Evolutionary conservation across 2,329 filamentous ascomycete genomes (phyloP), one percentile per base, ranked within the genome.

Genomic region (Aspergillus uvarum): DNA sequence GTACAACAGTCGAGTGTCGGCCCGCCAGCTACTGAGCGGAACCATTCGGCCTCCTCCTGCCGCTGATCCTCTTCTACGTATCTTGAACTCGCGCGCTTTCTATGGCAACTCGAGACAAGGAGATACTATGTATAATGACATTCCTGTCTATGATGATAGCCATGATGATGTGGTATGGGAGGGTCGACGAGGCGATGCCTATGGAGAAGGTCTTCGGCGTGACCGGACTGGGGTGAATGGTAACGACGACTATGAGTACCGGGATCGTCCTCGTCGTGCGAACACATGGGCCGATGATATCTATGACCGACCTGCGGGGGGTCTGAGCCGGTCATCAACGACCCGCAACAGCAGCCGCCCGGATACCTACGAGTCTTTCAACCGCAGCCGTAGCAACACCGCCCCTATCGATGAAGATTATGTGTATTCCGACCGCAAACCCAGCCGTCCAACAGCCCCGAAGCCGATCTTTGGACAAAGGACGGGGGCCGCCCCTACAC

Each of bases 51-150:
- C 92, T 1, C 94, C 95, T 1, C 86, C 90, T 0, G 89, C 91
- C 60, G 91, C 95, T 2, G 90, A 90, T 49, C 90, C 94, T 12
- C 85, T 99, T 54, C 89, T 96, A 85, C 84, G 83, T 64, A 85
- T 98, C 5, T 83, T 98, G 65, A 95, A 92, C 77, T 93, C 92
- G 29, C 85, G 92, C 59, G 83, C 89, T 54, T 99, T 99, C 76
- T 87, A 87, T 47, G 91, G 92, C 51, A 81, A 85, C 60, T 78
- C 82, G 61, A 72, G 70, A 29, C 76, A 75, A 14, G 82, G 85
- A 60, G 88, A 91, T 68, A 72, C 80, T 51, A 93, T 95, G 87
- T 98, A 98, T 82, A 98, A 98, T 77, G 93, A 98, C 70, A 85
- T 89, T 21, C 94, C 95, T 12, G 85, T 96, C 24, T 98, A 97